phyloP scores from a whole-genome alignment of 495 filamentous ascomycete species.

The Aspergillus affinis region DNA sequence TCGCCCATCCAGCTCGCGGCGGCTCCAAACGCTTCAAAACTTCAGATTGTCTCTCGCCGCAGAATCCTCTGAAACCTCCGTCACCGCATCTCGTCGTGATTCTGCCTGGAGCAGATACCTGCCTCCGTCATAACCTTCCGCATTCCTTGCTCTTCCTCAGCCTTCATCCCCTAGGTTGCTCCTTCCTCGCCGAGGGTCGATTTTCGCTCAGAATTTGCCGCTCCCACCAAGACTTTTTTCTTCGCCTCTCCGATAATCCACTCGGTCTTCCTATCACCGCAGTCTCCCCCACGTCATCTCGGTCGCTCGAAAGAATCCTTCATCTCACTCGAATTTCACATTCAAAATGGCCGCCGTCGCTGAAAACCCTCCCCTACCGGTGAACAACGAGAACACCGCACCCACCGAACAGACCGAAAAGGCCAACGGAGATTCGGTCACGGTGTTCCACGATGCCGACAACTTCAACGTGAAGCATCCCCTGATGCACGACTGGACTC shows the following conservation, averaged over 20 bases:
- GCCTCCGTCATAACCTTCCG: conserved; percentile 12
- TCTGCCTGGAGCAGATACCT: conserved; percentile 49
- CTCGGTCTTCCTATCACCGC: conserved; percentile 20
- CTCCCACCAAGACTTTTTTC: conserved; percentile 34
- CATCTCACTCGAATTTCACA: conserved; percentile 7
- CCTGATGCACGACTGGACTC: conserved; percentile 91
- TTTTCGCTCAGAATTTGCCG: conserved; percentile 25
- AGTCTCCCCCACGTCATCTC: conserved; percentile 14
- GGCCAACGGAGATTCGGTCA: conserved; percentile 61
- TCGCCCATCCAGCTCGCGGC: conserved; percentile 24
- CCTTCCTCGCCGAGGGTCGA: conserved; percentile 27
- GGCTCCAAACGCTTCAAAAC: conserved; percentile 40
- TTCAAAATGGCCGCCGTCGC: conserved; percentile 43
- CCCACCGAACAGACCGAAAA: conserved; percentile 38
- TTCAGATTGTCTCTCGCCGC: conserved; percentile 28
- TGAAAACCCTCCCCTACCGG: conserved; percentile 41
- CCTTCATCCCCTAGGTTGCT: conserved; percentile 24
- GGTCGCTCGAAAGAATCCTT: conserved; percentile 2
- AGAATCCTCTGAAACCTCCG: conserved; percentile 6
- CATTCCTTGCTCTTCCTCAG: conserved; percentile 9
- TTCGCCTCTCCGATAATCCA: conserved; percentile 26
- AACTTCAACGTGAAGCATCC: conserved; percentile 99
- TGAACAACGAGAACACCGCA: conserved; percentile 44
- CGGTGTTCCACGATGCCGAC: conserved; percentile 94
- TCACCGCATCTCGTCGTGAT: conserved; percentile 13